Conservation (phyloP, 306 rosid species). For the apple (Malus domestica) region DNA sequence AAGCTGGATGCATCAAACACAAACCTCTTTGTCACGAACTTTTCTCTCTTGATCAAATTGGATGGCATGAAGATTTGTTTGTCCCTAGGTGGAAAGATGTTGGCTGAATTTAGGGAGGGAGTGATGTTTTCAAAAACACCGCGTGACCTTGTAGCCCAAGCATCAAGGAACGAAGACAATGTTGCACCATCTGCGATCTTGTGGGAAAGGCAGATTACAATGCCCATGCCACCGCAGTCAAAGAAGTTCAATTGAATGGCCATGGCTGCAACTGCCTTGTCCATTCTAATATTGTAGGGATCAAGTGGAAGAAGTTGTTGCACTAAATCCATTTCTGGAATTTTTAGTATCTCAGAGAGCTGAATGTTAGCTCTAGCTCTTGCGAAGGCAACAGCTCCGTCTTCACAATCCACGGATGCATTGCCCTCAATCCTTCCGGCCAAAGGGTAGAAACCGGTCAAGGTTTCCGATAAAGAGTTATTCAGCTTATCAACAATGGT, state of each 20-base stretch:
- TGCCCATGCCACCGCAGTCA: constrained; percentile 6
- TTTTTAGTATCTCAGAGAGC: background rate
- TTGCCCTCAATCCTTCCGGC: constrained; percentile 12
- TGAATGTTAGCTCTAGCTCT: constrained; percentile 1
- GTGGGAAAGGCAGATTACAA: constrained; percentile 12
- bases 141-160: background rate
- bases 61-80: background rate
- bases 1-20: background rate
- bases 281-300: background rate
- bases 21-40: constrained; percentile 3
- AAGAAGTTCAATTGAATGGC: constrained; percentile 1
- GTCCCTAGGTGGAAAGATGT: constrained; percentile 2
- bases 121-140: background rate
- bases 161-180: constrained; percentile 1
- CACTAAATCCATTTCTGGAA: background rate
- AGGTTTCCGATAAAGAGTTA: background rate
- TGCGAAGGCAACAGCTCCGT: background rate
- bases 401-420: background rate
- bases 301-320: constrained; percentile 14
- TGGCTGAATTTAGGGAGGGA: background rate
- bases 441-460: constrained; percentile 9
- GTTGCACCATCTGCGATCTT: constrained; percentile 9
- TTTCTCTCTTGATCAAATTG: background rate
- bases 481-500: background rate
- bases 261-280: background rate